phyloP scores from a whole-genome alignment of 2,329 filamentous ascomycete species.

The Huntiella abstrusa region DNA sequence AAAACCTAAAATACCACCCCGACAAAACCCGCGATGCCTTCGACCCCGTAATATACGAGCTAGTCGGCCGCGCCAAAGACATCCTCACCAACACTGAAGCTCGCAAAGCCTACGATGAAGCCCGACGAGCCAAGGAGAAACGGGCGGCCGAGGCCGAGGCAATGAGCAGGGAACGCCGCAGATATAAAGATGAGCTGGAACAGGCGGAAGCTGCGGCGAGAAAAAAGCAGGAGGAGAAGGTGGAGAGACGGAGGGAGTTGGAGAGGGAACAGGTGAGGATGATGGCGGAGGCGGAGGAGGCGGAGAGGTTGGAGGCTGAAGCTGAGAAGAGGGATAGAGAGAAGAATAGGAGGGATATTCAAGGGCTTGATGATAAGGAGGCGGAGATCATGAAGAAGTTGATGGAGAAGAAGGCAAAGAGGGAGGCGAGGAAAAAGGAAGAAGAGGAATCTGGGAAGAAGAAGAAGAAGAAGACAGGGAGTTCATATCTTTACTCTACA shows the following conservation, averaged over 20 bases:
- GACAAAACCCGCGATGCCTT: conserved; percentile 67
- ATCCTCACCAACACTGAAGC: conserved; percentile 54
- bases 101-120: conserved; percentile 60
- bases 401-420: conserved; percentile 18
- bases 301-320: background rate
- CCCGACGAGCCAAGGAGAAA: conserved; percentile 50
- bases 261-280: conserved; percentile 19
- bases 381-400: conserved; percentile 13
- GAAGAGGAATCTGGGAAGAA: background rate
- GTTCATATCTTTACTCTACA: conserved; percentile 10
- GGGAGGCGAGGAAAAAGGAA: conserved; percentile 16
- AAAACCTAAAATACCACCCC: conserved; percentile 78
- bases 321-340: conserved; percentile 11
- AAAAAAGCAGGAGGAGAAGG: conserved; percentile 33
- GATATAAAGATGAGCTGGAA: conserved; percentile 77
- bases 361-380: conserved; percentile 17
- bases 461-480: conserved; percentile 8
- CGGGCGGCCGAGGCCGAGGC: conserved; percentile 52
- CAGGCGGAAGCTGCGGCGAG: conserved; percentile 51
- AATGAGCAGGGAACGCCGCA: conserved; percentile 52
- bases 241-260: conserved; percentile 20
- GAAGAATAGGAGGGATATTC: conserved; percentile 13
- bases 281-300: conserved; percentile 18
- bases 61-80: conserved; percentile 71
- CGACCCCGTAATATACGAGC: conserved; percentile 67